These are phyloP conservation scores for Xylaria multiplex DNA, from an alignment of 2,329 filamentous ascomycete genomes.

Conservation along the genomic window DNA sequence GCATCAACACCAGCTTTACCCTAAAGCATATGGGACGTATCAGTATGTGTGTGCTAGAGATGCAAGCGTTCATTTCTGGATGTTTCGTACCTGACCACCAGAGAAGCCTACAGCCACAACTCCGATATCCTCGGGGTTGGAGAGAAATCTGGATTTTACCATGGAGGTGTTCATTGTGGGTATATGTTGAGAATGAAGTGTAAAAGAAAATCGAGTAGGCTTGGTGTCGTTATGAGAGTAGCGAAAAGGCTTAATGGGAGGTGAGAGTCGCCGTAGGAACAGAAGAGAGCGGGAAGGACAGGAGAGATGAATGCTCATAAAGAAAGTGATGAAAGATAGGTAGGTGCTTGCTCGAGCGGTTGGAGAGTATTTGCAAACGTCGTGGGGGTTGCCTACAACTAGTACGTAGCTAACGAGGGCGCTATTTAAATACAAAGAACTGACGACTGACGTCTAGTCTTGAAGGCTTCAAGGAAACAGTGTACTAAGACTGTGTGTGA, in stretches of 20 bases:
- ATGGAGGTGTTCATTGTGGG: constrained; percentile 62
- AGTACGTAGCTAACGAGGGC: constrained; percentile 17
- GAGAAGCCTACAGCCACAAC: constrained; percentile 96
- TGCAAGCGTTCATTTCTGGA: not conserved
- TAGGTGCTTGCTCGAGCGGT: not conserved
- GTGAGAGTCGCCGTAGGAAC: not conserved
- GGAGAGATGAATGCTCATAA: not conserved
- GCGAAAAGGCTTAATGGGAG: not conserved
- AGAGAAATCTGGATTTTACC: constrained; percentile 78
- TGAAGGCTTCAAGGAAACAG: constrained; percentile 8
- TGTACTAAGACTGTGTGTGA: not conserved
- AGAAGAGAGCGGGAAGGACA: constrained; percentile 4
- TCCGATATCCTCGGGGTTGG: constrained; percentile 81
- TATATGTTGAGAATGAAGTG: constrained; percentile 2
- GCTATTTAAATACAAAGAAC: constrained; percentile 31
- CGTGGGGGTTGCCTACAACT: constrained; percentile 23
- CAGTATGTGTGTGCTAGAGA: constrained; percentile 1
- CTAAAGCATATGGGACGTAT: constrained; percentile 49
- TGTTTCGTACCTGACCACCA: constrained; percentile 81
- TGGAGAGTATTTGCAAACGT: constrained; percentile 19
- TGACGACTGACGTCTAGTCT: constrained; percentile 21
- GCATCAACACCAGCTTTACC: constrained; percentile 92
- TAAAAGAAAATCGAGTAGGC: not conserved
- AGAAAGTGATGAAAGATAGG: constrained; percentile 10
- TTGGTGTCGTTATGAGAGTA: not conserved